Base-by-base conservation (phyloP, 2,329 filamentous ascomycete species). In the Cytospora mali region DNA sequence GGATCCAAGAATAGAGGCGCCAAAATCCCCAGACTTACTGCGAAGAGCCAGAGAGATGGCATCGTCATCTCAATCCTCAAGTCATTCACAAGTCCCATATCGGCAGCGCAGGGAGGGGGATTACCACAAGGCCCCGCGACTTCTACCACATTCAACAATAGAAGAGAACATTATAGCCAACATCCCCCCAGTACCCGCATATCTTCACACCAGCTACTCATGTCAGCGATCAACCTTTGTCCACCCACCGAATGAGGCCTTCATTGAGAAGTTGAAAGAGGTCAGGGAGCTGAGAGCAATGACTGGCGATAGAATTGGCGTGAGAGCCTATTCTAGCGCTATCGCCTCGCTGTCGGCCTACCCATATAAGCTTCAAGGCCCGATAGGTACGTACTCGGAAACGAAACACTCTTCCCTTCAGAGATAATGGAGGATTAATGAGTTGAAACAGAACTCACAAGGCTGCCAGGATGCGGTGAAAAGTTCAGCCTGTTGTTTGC, bases 281-380 rank as follows among this genome's bases (percentile, higher is more conserved):
- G 92, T 98, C 67, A 86, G 89, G 52, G 85, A 84, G 2, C 82
- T 88, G 2, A 85, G 94, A 25, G 81, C 86, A 18, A 79, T 97
- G 1, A 87, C 84, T 1, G 85, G 87, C 10, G 93, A 97, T 69
- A 82, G 90, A 53, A 87, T 96, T 63, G 92, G 92, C 2, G 87
- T 93, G 0, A 85, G 92, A 55, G 93, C 94, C 0, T 98, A 98
- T 72, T 93, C 90, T 31, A 93, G 90, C 2, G 88, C 90, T 14
- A 96, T 98, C 67, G 92, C 95, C 6, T 79, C 91, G 0, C 75
- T 99, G 21, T 86, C 91, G 4, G 91, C 94, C 0, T 97, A 97
- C 70, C 92, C 93, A 0, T 76, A 80, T 67, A 62, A 55, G 4
- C 66, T 86, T 16, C 73, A 75, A 25, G 75, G 73, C 14, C 66